phyloP scores from a whole-genome alignment of 176 grass and related monocot species.

The Zoysia japonica region DNA sequence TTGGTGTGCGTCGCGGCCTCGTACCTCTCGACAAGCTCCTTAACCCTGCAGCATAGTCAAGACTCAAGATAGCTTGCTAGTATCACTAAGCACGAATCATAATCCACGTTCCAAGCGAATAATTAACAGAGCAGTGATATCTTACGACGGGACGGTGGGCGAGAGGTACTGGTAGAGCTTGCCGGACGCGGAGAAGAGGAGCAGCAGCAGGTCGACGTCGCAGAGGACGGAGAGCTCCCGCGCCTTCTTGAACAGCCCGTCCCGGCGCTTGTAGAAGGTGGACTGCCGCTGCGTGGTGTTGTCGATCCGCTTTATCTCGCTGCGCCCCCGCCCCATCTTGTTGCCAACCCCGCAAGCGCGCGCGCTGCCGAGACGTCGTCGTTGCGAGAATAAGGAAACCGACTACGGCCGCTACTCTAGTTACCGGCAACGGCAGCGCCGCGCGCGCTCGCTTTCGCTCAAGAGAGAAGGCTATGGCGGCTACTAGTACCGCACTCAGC shows the following conservation, averaged over 20 bases:
- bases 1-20: slow-evolving; percentile 77
- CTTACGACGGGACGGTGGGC: slow-evolving; percentile 74
- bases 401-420: not conserved
- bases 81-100: too few species aligned
- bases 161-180: slow-evolving; percentile 95
- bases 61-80: not conserved
- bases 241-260: slow-evolving; percentile 98
- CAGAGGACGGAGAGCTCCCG: slow-evolving; percentile 91
- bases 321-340: slow-evolving; percentile 81
- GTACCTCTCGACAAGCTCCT: slow-evolving; percentile 79
- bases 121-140: not conserved
- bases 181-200: slow-evolving; percentile 97
- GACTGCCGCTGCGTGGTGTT: slow-evolving; percentile 94
- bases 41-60: slow-evolving; percentile 39
- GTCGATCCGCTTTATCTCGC: slow-evolving; percentile 99
- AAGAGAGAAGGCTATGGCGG: not conserved
- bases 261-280: slow-evolving; percentile 99
- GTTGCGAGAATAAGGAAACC: slow-evolving; percentile 63
- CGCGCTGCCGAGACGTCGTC: slow-evolving; percentile 17
- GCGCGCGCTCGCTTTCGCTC: not conserved
- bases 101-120: too few species aligned
- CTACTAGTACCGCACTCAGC: not conserved
- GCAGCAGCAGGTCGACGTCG: slow-evolving; percentile 96
- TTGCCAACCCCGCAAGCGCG: slow-evolving; percentile 37
- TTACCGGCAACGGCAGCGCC: not conserved